Evolutionary conservation across 345 rosid genomes (phyloP), one percentile per base, ranked within the genome.

Genomic region (Triadica sebifera): DNA sequence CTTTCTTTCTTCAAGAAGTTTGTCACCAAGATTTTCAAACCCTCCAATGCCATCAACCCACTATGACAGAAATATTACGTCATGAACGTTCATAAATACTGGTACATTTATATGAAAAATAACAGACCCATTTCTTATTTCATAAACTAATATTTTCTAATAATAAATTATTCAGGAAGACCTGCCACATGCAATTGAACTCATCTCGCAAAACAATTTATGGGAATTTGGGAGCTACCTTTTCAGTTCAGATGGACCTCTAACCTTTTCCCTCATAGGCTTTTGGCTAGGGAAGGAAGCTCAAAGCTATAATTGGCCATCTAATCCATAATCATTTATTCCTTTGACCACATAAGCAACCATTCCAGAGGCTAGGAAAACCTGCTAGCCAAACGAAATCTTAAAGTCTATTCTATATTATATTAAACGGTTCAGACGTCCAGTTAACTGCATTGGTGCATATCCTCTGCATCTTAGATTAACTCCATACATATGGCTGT

Each of bases 1-100:
- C 84, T 80, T 89, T 74, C 63, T 89, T 72, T 79, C 77, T 71
- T 83, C 85, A 53, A 94, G 85, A 77, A 94, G 98, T 66, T 75
- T 85, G 70, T 83, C 52, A 60, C 90, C 96, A 45, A 94, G 90
- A 71, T 74, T 85, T 78, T 90, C 87, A 63, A 86, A 75, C 59
- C 98, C 98, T 65, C 97, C 98, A 64, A 83, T 88, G 20, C 89
- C 98, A 51, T 94, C 89, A 60, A 94, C 78, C 96, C 96, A 94
- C 98, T 91, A 79, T 68, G 59, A 81, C 19, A 25, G 74, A 69
- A 78, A 12, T 46, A 24, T 75, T 59, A 63, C 69, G 69, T 7
- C 4, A 22, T 29, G 38, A 16, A 67, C 39, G 46, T 55, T 46
- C 34, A 19, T 22, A 70, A 17, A 20, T 34, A 57, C 38, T 19